Percentiles rank a stretch among this genome's conserved stretches.
Conservation (phyloP, 2,329 filamentous ascomycete species). For the Biscogniauxia marginata region DNA sequence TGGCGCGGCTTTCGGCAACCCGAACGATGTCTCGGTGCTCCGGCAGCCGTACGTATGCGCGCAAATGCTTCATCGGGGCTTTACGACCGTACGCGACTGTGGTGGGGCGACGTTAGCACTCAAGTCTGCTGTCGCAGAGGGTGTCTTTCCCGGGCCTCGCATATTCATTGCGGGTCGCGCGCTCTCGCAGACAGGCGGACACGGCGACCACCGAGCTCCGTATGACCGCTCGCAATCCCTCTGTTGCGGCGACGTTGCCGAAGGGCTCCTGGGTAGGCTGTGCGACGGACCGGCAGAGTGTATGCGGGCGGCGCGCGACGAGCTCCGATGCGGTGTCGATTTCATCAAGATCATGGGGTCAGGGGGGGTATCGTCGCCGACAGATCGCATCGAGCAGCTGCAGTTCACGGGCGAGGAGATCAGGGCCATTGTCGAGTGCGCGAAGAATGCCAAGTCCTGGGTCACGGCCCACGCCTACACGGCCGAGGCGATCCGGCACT, state of each 20-base stretch:
- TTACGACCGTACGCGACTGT: constrained; percentile 58
- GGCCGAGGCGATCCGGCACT: constrained; percentile 47
- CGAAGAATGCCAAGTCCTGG: constrained; percentile 45
- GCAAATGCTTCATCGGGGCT: constrained; percentile 55
- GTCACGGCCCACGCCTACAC: constrained; percentile 57
- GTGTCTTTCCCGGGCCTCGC: constrained; percentile 52
- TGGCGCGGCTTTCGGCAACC: constrained; percentile 35
- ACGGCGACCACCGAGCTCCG: constrained; percentile 47
- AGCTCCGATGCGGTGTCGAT: constrained; percentile 49
- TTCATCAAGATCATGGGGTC: constrained; percentile 59
- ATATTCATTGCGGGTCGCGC: constrained; percentile 55
- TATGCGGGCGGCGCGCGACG: constrained; percentile 47
- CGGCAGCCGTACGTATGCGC: constrained; percentile 47
- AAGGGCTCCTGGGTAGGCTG: constrained; percentile 39
- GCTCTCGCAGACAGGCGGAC: constrained; percentile 57
- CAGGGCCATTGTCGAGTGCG: constrained; percentile 47
- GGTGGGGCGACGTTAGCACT: constrained; percentile 55
- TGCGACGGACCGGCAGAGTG: constrained; percentile 51
- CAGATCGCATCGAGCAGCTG: constrained; percentile 47
- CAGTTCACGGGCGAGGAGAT: constrained; percentile 55
- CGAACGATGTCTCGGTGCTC: constrained; percentile 38
- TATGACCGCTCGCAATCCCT: constrained; percentile 38
- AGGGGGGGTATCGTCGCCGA: constrained; percentile 52
- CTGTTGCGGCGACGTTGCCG: constrained; percentile 45
- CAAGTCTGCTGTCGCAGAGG: constrained; percentile 55